Base-by-base conservation (phyloP, 1,139 yeast species). In the Magnusiomyces tetraspermus region DNA sequence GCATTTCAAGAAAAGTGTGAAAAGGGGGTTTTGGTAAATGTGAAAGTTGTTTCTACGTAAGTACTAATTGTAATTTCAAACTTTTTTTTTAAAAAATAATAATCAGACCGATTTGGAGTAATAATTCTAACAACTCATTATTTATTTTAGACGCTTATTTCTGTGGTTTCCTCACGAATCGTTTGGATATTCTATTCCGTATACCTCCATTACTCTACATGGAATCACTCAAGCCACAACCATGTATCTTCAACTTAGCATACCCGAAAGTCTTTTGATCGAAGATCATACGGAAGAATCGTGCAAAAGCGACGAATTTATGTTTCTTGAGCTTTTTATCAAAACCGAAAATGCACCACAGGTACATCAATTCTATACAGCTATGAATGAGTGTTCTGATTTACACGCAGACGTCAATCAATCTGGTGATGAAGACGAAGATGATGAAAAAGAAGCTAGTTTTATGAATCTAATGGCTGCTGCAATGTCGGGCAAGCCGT, bases 131-230 rank as follows among this genome's bases (percentile, higher is more conserved):
- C n/a, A n/a, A n/a, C n/a, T n/a, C n/a, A n/a, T 40, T 22, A 17
- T 3, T 21, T 22, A 19, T 6, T 21, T 6, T 22, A 42, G 45
- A 3, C 45, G 47, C 3, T 21, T 44, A 4, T 44, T 28, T 22
- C 37, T 44, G 5, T 44, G 47, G 47, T 30, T 44, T 28, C 47
- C 47, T n/a, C 23, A 28, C 6, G 43, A 40, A 6, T 19, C 15
- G 17, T 30, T 26, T 17, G 47, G 47, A 3, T 28, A 26, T 28
- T 17, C 47, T 8, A 44, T 44, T 3, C 47, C 47, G 3, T 44
- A 44, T 21, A 44, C 47, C 21, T 44, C 47, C 2, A 44, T 44
- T 4, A 6, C 47, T 11, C 38, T 44, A 11, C 47, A 44, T 15
- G 47, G 47, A 13, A 44, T 44, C 13, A 44, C 47, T 8, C 21